Percentiles rank a stretch among this genome's conserved stretches.
phyloP scores from a whole-genome alignment of 2,329 filamentous ascomycete species.

The Colletotrichum sp. region DNA sequence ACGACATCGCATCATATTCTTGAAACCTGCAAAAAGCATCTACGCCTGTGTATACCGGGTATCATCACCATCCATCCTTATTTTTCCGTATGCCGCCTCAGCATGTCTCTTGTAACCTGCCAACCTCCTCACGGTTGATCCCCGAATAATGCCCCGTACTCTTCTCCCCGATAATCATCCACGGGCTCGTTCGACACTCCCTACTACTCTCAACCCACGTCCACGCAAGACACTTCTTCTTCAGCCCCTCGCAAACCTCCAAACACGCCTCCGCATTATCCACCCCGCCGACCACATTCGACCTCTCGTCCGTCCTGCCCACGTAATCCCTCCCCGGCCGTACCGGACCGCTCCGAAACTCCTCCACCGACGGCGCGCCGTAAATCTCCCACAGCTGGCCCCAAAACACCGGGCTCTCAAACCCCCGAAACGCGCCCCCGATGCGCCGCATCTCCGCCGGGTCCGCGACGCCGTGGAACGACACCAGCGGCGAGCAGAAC shows the following conservation, averaged over 20 bases:
- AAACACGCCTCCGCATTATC: constrained; percentile 46
- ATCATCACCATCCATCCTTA: neutral
- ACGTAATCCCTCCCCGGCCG: constrained; percentile 52
- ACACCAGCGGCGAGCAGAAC: constrained; percentile 59
- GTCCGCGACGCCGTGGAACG: constrained; percentile 55
- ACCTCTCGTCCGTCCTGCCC: constrained; percentile 50
- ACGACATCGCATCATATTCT: neutral
- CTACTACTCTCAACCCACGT: constrained; percentile 45
- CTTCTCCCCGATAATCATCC: constrained; percentile 51
- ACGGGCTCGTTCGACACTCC: constrained; percentile 52
- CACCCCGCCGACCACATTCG: constrained; percentile 40
- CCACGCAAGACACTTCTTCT: constrained; percentile 55
- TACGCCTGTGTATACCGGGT: neutral
- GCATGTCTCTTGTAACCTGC: constrained; percentile 21
- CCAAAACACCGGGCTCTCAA: constrained; percentile 51
- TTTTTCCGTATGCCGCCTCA: neutral
- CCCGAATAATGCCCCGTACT: constrained; percentile 39
- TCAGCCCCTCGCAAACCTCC: constrained; percentile 42
- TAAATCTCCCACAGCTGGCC: constrained; percentile 56
- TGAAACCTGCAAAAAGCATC: neutral
- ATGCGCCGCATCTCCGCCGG: constrained; percentile 50
- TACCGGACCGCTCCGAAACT: constrained; percentile 39
- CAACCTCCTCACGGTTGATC: constrained; percentile 33
- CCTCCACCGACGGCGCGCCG: constrained; percentile 41
- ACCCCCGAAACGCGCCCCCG: constrained; percentile 43